Evolutionary conservation across 345 rosid genomes (phyloP), one percentile per base, ranked within the genome.

Genomic region (Eucalyptus brandiana): DNA sequence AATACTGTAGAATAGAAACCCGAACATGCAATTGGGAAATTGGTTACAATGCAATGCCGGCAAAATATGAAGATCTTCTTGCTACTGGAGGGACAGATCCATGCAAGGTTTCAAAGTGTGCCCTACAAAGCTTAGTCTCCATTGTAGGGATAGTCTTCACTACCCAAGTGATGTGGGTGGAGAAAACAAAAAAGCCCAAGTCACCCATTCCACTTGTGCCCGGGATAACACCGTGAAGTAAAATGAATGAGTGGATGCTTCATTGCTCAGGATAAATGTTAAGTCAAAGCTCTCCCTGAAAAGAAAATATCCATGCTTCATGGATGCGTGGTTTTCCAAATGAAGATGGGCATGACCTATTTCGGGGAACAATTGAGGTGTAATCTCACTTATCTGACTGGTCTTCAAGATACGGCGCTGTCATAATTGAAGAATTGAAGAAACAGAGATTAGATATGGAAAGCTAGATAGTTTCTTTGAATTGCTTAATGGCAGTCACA

Each of bases 41-140:
- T 30, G 99, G 97, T 86, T 96, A 94, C 92, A 95, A 97, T 87
- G 98, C 98, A 48, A 94, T 96, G 98, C 93, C 93, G 19, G 95
- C 94, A 44, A 91, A 76, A 80, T 96, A 93, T 44, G 98, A 94
- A 91, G 98, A 97, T 94, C 98, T 97, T 89, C 87, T 97, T 28
- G 65, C 87, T 45, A 94, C 93, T 4, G 97, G 98, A 89, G 93
- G 96, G 2, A 91, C 91, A 28, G 98, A 96, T 92, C 97, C 98
- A 86, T 95, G 98, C 87, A 92, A 93, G 89, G 98, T 97, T 91
- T 91, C 96, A 51, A 94, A 97, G 90, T 95, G 96, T 60, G 98
- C 98, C 5, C 95, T 96, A 67, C 96, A 96, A 86, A 96, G 92
- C 89, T 98, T 98, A 16, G 97, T 92, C 89, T 97, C 99, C 72